Base-by-base conservation (phyloP, 2,329 filamentous ascomycete species). In the Botrytis fragariae region DNA sequence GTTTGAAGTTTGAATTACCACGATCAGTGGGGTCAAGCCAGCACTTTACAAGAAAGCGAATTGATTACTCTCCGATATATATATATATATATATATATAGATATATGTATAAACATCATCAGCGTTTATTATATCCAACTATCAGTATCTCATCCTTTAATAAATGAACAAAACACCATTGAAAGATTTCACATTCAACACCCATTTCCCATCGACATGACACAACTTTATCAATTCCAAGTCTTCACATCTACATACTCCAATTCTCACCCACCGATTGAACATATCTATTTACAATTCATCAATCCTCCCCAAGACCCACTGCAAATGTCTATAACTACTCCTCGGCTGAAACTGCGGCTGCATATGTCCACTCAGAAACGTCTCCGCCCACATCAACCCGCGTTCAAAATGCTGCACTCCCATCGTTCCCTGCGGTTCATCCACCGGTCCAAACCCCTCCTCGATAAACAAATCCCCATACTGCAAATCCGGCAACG, bases 361-460 rank as follows among this genome's bases (percentile, higher is more conserved):
- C 25, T 51, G 48, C 48, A 51, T 51, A 51, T 51, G 48, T 0
- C 48, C 82, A 72, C 76, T 78, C 67, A 79, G 74, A 73, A 77
- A 81, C 3, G 81, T 82, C 73, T 82, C 78, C 2, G 78, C 81
- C 79, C 80, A 83, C 81, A 83, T 81, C 51, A 83, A 67, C 1
- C 81, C 82, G 14, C 81, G 73, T 75, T 83, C 82, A 74, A 74
- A 81, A 76, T 83, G 81, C 73, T 82, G 80, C 10, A 80, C 73
- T 3, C 80, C 80, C 80, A 80, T 80, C 20, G 76, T 77, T 22
- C 76, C 76, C 32, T 88, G 85, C 1, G 89, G 3, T 90, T 88
- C 76, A 85, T 89, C 80, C 88, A 88, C 4, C 85, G 84, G 51
- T 85, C 83, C 69, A 61, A 71, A 72, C 3, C 74, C 75, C 37